Evolutionary conservation across 2,329 filamentous ascomycete genomes (phyloP).

Genomic region (Lasiodiplodia theobromae): DNA sequence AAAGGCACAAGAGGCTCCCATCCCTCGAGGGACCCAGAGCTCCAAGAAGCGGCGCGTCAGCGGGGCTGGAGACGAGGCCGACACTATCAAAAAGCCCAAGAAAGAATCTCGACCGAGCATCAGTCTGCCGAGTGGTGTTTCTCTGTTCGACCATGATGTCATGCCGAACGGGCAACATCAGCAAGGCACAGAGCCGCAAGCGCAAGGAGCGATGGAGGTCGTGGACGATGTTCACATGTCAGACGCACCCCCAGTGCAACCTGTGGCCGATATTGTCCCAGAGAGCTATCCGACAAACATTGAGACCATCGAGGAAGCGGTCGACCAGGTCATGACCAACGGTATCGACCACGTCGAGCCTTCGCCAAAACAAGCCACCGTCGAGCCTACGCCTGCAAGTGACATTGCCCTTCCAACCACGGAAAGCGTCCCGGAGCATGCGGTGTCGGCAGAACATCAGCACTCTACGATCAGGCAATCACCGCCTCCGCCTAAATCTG

Average conservation of each 20-base stretch:
- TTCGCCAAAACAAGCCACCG: conserved; percentile 31
- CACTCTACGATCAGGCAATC: conserved; percentile 34
- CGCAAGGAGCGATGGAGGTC: not conserved
- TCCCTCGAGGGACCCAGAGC: conserved; percentile 64
- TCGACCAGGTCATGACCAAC: conserved; percentile 18
- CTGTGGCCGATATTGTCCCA: conserved; percentile 8
- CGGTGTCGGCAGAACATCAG: conserved; percentile 34
- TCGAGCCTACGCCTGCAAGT: conserved; percentile 35
- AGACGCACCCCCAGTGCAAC: conserved; percentile 21
- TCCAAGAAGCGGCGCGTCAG: conserved; percentile 61
- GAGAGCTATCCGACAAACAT: conserved; percentile 1
- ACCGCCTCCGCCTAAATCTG: conserved; percentile 40
- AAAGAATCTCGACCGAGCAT: conserved; percentile 17
- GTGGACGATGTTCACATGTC: conserved; percentile 16
- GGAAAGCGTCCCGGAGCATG: conserved; percentile 38
- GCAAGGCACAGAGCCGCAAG: not conserved
- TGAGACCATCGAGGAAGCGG: conserved; percentile 1
- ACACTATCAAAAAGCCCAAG: conserved; percentile 29
- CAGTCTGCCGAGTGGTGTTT: not conserved
- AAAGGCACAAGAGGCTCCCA: conserved; percentile 67
- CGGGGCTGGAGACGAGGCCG: conserved; percentile 18
- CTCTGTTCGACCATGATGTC: conserved; percentile 21
- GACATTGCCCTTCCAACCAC: conserved; percentile 45
- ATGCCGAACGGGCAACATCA: not conserved
- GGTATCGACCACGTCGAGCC: not conserved